These are phyloP conservation scores for Aspergillus hortae DNA, from an alignment of 2,329 filamentous ascomycete species.

Conservation along the genomic window DNA sequence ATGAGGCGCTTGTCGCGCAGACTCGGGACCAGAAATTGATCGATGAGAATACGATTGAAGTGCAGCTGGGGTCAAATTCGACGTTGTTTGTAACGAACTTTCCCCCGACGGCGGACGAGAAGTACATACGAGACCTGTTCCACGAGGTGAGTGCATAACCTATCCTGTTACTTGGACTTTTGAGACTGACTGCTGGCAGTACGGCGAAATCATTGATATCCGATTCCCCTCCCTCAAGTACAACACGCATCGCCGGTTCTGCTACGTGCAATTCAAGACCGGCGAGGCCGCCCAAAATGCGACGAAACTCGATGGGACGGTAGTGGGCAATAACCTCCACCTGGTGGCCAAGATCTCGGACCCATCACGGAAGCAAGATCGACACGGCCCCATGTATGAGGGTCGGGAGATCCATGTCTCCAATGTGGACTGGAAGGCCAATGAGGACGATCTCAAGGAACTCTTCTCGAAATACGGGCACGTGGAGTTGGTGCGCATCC, in stretches of 20 bases:
- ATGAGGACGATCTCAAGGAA: constrained; percentile 66
- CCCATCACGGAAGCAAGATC: constrained; percentile 70
- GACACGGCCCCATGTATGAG: constrained; percentile 78
- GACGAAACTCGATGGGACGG: constrained; percentile 66
- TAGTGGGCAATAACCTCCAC: constrained; percentile 65
- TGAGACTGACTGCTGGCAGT: constrained; percentile 36
- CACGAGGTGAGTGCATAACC: constrained; percentile 41
- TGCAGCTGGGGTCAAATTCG: constrained; percentile 70
- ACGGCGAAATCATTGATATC: constrained; percentile 78
- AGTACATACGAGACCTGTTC: constrained; percentile 55
- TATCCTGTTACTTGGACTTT: neutral
- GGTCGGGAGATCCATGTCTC: constrained; percentile 79
- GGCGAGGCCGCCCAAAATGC: constrained; percentile 66
- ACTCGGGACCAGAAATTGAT: constrained; percentile 79
- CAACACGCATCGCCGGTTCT: constrained; percentile 86
- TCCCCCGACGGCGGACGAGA: constrained; percentile 53
- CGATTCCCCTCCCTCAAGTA: constrained; percentile 89
- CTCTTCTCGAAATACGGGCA: constrained; percentile 73
- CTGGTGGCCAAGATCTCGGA: constrained; percentile 81
- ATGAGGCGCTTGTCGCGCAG: constrained; percentile 77
- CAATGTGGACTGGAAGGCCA: constrained; percentile 60
- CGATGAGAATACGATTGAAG: constrained; percentile 67
- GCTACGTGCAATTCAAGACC: constrained; percentile 85
- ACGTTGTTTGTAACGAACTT: constrained; percentile 93
- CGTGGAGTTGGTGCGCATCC: constrained; percentile 68